Base-by-base conservation (phyloP, 139 green algal species). In the Yamagishiella unicocca region DNA sequence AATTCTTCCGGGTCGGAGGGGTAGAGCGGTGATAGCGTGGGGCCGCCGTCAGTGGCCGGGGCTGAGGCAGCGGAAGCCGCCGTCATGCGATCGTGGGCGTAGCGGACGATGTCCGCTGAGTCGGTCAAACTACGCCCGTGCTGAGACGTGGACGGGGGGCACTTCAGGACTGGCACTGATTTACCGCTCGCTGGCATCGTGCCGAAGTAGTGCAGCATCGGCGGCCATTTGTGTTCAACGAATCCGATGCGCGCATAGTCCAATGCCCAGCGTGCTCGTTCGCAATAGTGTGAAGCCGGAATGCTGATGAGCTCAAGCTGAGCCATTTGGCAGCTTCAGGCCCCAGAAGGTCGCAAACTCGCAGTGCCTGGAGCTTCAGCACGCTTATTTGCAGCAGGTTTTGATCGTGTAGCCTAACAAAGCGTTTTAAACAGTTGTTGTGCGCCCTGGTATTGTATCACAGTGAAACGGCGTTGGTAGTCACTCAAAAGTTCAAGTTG, bases 1-100 rank as follows among this genome's bases (percentile, higher is more conserved):
- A 83, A 33, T 33, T 83, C 42, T 1, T 70, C 53, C 19, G 75
- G 75, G 75, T 83, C 75, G 12, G 75, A 64, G 37, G 75, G 75
- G 53, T 70, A 83, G 19, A 70, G 53, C 2, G 75, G 54, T 4
- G 33, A 62, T 3, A 61, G 12, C 24, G 38, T 79, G 25, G 25
- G 24, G 38, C 33, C 1, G 40, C 22, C 61, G 61, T 29, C 21
- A 19, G 22, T 17, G 50, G 50, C 50, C 4, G 33, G 12, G 71
- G 29, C 7, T 53, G 68, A 76, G 22, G 68, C 7, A 40, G 67
- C 29, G n/a, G 50, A 58, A 58, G 73, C 45, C 45, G 27, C 33
- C 33, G 38, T 1, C 33, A 43, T n/a, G 4, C 25, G 75, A 5
- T 83, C 75, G 22, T 70, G 35, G 4, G 75, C 75, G 53, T 71